phyloP scores from a whole-genome alignment of 1,139 yeast genomes.

The Blastobotrys indianensis region DNA sequence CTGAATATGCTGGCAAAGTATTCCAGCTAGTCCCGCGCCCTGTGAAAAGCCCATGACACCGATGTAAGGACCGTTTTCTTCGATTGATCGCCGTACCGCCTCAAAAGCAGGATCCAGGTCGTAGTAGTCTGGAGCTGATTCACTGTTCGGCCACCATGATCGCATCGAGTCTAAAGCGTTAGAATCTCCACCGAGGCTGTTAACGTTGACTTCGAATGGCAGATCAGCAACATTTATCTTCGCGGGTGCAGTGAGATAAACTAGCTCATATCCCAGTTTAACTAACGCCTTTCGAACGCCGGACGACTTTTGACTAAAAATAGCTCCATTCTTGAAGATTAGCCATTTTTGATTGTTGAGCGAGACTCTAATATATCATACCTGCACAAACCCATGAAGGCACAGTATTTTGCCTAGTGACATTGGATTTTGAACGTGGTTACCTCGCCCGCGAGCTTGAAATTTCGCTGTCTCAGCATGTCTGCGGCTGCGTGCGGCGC shows the following conservation, averaged over 20 bases:
- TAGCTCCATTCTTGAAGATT: constrained; percentile 52
- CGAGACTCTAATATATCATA: constrained; percentile 20
- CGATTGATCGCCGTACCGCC: constrained; percentile 51
- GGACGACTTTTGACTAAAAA: constrained; percentile 72
- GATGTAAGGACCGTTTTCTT: constrained; percentile 74
- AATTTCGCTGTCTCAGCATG: too few species aligned
- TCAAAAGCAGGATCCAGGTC: constrained; percentile 43
- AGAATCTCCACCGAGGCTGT: constrained; percentile 21
- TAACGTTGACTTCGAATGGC: constrained; percentile 46
- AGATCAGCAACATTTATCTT: constrained; percentile 59
- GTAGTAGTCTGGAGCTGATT: constrained; percentile 37
- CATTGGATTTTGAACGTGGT: not conserved
- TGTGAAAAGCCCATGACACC: constrained; percentile 91
- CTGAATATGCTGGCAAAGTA: constrained; percentile 26
- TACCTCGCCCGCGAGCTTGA: too few species aligned
- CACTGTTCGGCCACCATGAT: constrained; percentile 42
- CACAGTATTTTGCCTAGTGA: constrained; percentile 36
- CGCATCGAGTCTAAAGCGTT: constrained; percentile 36
- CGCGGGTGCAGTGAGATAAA: constrained; percentile 74
- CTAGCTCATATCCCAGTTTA: constrained; percentile 61
- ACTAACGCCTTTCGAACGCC: constrained; percentile 68
- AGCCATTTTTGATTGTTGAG: constrained; percentile 25
- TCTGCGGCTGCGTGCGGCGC: too few species aligned
- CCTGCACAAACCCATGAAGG: constrained; percentile 48
- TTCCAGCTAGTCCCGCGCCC: constrained; percentile 78